These are phyloP conservation scores for Phaeosphaeriaceae sp. DNA, from an alignment of 2,329 filamentous ascomycete species.

Conservation along the genomic window DNA sequence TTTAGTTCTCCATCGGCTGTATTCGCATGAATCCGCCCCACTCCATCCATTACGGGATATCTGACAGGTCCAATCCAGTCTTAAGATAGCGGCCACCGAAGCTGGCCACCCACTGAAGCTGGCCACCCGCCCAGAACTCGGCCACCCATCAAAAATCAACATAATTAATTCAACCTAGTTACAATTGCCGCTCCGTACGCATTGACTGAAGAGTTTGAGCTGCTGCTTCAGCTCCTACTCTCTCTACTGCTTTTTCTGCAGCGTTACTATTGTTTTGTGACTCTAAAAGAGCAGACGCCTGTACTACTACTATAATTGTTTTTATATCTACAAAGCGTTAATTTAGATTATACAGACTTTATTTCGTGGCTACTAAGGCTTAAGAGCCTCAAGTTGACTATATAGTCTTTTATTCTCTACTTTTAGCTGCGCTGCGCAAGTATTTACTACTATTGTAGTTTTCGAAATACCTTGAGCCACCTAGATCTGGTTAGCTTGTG, in stretches of 20 bases:
- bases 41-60: too few species aligned
- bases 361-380: background rate
- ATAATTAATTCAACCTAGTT: constrained; percentile 2
- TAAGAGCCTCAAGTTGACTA: constrained; percentile 4
- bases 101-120: too few species aligned
- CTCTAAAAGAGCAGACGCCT: background rate
- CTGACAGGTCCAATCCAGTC: too few species aligned
- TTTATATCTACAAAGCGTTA: constrained; percentile 1
- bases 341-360: background rate
- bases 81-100: too few species aligned
- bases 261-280: background rate
- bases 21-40: too few species aligned
- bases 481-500: too few species aligned
- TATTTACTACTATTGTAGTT: too few species aligned
- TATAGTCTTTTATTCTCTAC: background rate
- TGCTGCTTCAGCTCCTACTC: constrained; percentile 2
- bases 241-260: background rate
- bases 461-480: too few species aligned
- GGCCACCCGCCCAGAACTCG: too few species aligned
- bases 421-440: too few species aligned
- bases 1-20: too few species aligned
- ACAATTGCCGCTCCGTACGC: constrained; percentile 3
- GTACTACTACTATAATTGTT: constrained; percentile 1
- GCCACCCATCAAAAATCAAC: background rate
- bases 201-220: constrained; percentile 5